Percentiles rank a stretch among this genome's conserved stretches.
These are phyloP conservation scores for Dimocarpus longan DNA, from an alignment of 345 rosid species.

Conservation along the genomic window DNA sequence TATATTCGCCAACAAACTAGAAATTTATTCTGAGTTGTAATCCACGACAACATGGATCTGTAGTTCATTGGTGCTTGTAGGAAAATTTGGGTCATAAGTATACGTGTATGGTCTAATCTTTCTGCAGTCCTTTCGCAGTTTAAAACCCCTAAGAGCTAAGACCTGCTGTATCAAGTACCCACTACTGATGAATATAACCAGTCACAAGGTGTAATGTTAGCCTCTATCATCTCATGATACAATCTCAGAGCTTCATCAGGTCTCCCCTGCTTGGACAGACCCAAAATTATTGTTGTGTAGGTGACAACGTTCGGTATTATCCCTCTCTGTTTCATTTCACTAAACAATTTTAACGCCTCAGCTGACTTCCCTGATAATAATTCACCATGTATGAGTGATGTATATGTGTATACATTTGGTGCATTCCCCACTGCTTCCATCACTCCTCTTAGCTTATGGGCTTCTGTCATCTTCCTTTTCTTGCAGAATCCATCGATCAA, in stretches of 20 bases:
- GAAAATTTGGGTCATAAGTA: too few species aligned
- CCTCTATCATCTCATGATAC: slow-evolving; percentile 63
- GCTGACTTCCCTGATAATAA: slow-evolving; percentile 20
- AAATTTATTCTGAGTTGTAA: too few species aligned
- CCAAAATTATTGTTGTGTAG: slow-evolving; percentile 65
- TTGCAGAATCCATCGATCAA: too few species aligned
- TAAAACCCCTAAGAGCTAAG: slow-evolving; percentile 1
- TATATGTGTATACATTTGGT: slow-evolving; percentile 48
- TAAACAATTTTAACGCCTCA: slow-evolving; percentile 59
- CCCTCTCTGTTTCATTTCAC: slow-evolving; percentile 54
- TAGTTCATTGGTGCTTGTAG: too few species aligned
- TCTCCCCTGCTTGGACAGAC: slow-evolving; percentile 58
- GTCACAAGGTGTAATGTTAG: slow-evolving; percentile 61
- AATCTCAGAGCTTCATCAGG: slow-evolving; percentile 62
- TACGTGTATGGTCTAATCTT: too few species aligned
- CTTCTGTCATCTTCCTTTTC: too few species aligned
- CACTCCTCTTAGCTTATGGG: too few species aligned
- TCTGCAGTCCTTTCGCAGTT: not conserved
- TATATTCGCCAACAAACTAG: too few species aligned
- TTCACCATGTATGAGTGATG: slow-evolving; percentile 78
- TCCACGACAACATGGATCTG: too few species aligned
- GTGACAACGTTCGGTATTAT: slow-evolving; percentile 47
- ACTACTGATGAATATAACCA: slow-evolving; percentile 69
- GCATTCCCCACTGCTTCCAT: too few species aligned
- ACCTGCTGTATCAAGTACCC: slow-evolving; percentile 48